Evolutionary conservation across 371 early-diverging fungal genomes (phyloP).

Genomic region (Rhizopus delemar): DNA sequence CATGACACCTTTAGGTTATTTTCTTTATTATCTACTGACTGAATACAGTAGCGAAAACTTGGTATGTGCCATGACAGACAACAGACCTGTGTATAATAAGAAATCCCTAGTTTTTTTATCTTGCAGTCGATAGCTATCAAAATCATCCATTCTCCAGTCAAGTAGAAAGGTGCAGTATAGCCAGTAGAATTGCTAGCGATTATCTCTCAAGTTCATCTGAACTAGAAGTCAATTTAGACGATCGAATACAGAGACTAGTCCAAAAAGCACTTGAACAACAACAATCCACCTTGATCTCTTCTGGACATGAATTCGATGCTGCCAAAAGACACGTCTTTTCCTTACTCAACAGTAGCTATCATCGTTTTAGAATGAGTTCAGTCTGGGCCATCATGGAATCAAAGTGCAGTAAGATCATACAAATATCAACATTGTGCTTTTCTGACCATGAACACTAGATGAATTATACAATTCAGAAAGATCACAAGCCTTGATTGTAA

Average conservation of each 20-base stretch:
- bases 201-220: slow-evolving; percentile 42
- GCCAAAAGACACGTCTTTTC: slow-evolving; percentile 47
- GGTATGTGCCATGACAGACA: slow-evolving; percentile 24
- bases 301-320: slow-evolving; percentile 34
- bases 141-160: slow-evolving; percentile 26
- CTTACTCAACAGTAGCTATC: slow-evolving; percentile 41
- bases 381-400: slow-evolving; percentile 31
- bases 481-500: slow-evolving; percentile 17
- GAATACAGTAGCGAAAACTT: slow-evolving; percentile 53
- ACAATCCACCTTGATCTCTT: slow-evolving; percentile 34
- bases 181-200: slow-evolving; percentile 36
- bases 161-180: slow-evolving; percentile 29
- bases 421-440: too few relatives aligned
- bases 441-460: background rate
- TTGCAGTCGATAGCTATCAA: slow-evolving; percentile 54
- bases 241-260: slow-evolving; percentile 33
- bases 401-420: slow-evolving; percentile 31
- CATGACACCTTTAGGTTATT: slow-evolving; percentile 51
- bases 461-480: slow-evolving; percentile 12
- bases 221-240: slow-evolving; percentile 52
- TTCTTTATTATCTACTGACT: slow-evolving; percentile 44
- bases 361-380: slow-evolving; percentile 29
- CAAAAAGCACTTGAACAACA: slow-evolving; percentile 15
- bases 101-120: slow-evolving; percentile 43
- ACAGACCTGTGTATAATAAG: too few relatives aligned